phyloP scores from a whole-genome alignment of 768 basidiomycete species.

The Coprinopsis marcescibilis region DNA sequence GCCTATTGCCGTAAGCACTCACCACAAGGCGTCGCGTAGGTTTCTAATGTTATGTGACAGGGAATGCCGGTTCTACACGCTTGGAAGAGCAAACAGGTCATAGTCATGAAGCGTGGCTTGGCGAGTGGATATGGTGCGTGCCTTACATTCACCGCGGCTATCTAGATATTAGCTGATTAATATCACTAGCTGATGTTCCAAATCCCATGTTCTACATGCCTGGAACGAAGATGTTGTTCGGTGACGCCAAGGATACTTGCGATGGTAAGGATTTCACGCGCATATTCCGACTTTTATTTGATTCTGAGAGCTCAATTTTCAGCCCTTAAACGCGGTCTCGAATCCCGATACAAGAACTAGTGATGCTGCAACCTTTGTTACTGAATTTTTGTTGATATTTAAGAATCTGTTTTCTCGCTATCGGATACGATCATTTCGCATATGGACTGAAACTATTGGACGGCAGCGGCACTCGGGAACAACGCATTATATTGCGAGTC shows the following conservation, averaged over 20 bases:
- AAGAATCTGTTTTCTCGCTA: neutral
- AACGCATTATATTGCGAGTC: too few species aligned
- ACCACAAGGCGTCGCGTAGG: neutral
- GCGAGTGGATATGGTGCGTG: constrained; percentile 76
- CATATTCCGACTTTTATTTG: neutral
- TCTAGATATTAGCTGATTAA: too few species aligned
- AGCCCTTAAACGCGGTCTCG: constrained; percentile 62
- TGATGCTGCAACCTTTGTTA: too few species aligned
- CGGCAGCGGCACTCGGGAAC: too few species aligned
- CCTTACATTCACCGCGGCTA: neutral
- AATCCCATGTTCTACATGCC: constrained; percentile 95
- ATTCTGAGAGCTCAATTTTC: constrained; percentile 7
- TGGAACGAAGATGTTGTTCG: constrained; percentile 86
- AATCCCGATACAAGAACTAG: constrained; percentile 19
- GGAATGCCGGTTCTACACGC: constrained; percentile 91
- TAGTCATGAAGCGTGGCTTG: constrained; percentile 92
- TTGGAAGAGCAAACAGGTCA: constrained; percentile 90
- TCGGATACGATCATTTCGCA: neutral
- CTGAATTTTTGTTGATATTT: neutral
- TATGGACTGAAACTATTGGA: too few species aligned
- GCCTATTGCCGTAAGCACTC: constrained; percentile 58
- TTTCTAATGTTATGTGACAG: constrained; percentile 20
- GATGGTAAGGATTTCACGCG: constrained; percentile 58
- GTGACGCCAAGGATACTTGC: constrained; percentile 87
- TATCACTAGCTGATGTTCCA: constrained; percentile 69